These are phyloP conservation scores for Voacanga thouarsii DNA, from an alignment of 257 asterid species.

Conservation along the genomic window DNA sequence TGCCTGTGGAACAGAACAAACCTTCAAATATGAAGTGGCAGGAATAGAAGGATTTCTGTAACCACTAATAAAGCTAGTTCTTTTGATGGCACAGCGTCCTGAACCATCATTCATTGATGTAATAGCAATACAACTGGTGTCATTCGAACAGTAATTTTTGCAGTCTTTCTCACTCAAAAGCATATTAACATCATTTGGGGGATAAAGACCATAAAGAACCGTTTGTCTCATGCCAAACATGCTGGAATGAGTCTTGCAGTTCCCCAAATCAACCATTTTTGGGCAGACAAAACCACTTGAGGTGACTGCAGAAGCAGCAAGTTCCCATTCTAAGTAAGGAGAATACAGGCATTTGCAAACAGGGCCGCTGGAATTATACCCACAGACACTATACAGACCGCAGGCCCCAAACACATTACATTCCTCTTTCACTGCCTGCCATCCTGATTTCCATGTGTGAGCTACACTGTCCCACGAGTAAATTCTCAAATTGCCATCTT, in stretches of 20 bases:
- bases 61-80: conserved; percentile 51
- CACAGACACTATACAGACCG: conserved; percentile 57
- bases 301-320: conserved; percentile 20
- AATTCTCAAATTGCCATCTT: conserved; percentile 64
- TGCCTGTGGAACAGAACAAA: conserved; percentile 59
- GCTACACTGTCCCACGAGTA: conserved; percentile 51
- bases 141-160: conserved; percentile 42
- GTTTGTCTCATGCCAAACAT: conserved; percentile 46
- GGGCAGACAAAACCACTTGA: conserved; percentile 40
- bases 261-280: conserved; percentile 56
- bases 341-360: conserved; percentile 53
- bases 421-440: conserved; percentile 69
- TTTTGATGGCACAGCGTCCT: conserved; percentile 49
- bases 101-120: conserved; percentile 67
- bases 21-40: conserved; percentile 55
- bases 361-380: conserved; percentile 49
- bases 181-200: conserved; percentile 47
- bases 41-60: conserved; percentile 39
- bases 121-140: conserved; percentile 50
- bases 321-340: conserved; percentile 24
- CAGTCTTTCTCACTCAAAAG: conserved; percentile 54
- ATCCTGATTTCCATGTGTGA: conserved; percentile 46
- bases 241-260: conserved; percentile 52
- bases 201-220: conserved; percentile 62
- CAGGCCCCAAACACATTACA: conserved; percentile 61